These are phyloP conservation scores for Pestalotiopsis fici DNA, from an alignment of 2,329 filamentous ascomycete genomes.

Conservation along the genomic window DNA sequence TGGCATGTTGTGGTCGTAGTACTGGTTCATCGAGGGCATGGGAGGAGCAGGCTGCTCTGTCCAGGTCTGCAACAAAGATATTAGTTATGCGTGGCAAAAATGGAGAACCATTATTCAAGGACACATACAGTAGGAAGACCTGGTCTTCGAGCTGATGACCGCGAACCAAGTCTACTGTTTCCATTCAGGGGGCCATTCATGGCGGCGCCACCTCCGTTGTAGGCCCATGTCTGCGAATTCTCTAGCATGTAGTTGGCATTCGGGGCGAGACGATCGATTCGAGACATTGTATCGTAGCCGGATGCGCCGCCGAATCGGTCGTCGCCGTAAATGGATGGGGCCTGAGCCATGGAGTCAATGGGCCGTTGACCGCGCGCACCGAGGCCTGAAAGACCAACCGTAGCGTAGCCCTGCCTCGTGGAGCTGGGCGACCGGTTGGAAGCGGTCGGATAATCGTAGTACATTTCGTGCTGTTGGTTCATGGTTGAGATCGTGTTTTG, in stretches of 20 bases:
- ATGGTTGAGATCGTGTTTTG: slow-evolving; percentile 30
- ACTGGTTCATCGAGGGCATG: slow-evolving; percentile 39
- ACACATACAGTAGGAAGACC: slow-evolving; percentile 73
- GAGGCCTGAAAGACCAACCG: slow-evolving; percentile 53
- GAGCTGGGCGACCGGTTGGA: slow-evolving; percentile 73
- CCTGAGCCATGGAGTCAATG: slow-evolving; percentile 72
- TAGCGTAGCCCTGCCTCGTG: slow-evolving; percentile 61
- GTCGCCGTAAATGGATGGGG: slow-evolving; percentile 66
- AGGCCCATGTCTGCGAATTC: slow-evolving; percentile 81
- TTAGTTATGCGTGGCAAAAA: slow-evolving; percentile 5
- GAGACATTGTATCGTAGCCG: slow-evolving; percentile 51
- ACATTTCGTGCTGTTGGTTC: slow-evolving; percentile 65
- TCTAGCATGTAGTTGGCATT: slow-evolving; percentile 53
- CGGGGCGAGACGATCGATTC: slow-evolving; percentile 37
- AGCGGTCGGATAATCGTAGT: slow-evolving; percentile 66
- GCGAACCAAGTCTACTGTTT: slow-evolving; percentile 51
- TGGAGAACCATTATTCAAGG: background rate
- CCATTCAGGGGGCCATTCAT: slow-evolving; percentile 67
- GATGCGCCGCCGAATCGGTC: slow-evolving; percentile 69
- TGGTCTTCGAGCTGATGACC: slow-evolving; percentile 54
- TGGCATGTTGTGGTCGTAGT: slow-evolving; percentile 35
- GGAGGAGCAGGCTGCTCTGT: slow-evolving; percentile 47
- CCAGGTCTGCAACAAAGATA: slow-evolving; percentile 42
- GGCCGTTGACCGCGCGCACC: slow-evolving; percentile 67
- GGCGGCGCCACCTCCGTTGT: slow-evolving; percentile 65